A percentile compares a stretch with the other conserved stretches of the same genome.
phyloP scores from a whole-genome alignment of 192 early-diverging fungal genomes.

The Backusella psychrophila region DNA sequence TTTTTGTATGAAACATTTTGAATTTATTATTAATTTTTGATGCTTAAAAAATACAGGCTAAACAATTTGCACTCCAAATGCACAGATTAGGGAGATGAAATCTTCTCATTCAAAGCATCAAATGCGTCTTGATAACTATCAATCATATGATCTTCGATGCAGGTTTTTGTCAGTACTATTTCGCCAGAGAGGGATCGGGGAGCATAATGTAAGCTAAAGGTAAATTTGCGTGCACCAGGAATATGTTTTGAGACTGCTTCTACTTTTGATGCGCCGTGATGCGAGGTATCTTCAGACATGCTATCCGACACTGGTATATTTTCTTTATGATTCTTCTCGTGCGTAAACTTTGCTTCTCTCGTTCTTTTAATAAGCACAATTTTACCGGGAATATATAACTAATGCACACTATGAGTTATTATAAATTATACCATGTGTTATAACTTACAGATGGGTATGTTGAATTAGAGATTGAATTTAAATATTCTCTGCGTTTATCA shows the following conservation, averaged over 20 bases:
- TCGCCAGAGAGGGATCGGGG: constrained; percentile 17
- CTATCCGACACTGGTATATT: background rate
- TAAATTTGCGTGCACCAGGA: constrained; percentile 10
- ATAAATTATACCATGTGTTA: background rate
- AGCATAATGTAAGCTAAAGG: constrained; percentile 16
- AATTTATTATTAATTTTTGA: background rate
- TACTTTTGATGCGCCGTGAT: background rate
- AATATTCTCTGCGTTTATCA: constrained; percentile 11
- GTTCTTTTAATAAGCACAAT: constrained; percentile 19
- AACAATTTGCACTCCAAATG: background rate
- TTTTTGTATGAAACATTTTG: background rate
- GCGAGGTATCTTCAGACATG: background rate
- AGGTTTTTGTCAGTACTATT: constrained; percentile 23
- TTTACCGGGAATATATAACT: constrained; percentile 34
- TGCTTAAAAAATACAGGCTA: background rate
- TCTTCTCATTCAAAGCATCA: background rate
- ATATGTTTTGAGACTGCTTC: constrained; percentile 19
- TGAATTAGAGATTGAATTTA: constrained; percentile 7
- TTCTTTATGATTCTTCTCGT: background rate
- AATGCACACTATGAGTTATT: background rate
- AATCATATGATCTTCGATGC: constrained; percentile 36
- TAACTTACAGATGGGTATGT: constrained; percentile 22
- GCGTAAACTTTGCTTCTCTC: constrained; percentile 1
- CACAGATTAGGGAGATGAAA: background rate
- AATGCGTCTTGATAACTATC: constrained; percentile 22